phyloP scores from a whole-genome alignment of 169 alveolate genomes.

The Plasmodium fragile region DNA sequence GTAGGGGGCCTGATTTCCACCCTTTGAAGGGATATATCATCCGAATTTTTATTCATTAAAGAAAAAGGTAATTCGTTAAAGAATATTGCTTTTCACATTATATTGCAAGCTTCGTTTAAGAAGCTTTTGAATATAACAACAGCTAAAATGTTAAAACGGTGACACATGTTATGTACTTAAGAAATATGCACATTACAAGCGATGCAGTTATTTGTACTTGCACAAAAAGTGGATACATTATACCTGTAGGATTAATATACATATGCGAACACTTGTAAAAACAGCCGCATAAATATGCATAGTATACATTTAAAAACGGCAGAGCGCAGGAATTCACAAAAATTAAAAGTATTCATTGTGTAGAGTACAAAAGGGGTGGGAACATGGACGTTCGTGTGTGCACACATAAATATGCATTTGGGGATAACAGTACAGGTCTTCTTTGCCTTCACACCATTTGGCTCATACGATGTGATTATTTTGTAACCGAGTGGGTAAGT shows the following conservation, averaged over 20 bases:
- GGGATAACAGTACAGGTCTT: background rate
- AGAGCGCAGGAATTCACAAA: background rate
- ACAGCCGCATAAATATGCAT: background rate
- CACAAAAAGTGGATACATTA: background rate
- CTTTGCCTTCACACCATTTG: background rate
- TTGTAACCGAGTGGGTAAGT: background rate
- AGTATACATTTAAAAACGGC: background rate
- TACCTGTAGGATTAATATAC: background rate
- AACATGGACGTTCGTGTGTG: background rate
- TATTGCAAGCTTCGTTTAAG: background rate
- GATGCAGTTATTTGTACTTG: slow-evolving; percentile 3
- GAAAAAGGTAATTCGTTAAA: background rate
- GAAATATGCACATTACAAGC: background rate
- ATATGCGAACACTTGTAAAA: background rate
- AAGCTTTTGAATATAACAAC: background rate
- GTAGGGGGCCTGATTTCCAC: background rate
- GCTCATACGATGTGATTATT: background rate
- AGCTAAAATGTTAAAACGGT: background rate
- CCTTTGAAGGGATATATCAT: background rate
- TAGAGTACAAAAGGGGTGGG: background rate
- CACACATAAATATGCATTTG: background rate
- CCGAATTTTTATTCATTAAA: background rate
- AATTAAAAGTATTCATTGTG: background rate
- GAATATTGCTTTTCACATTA: background rate
- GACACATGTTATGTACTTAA: background rate